Evolutionary conservation across 495 filamentous ascomycete genomes (phyloP), one percentile per base, ranked within the genome.

Genomic region (Sabuloglossum arenarium): DNA sequence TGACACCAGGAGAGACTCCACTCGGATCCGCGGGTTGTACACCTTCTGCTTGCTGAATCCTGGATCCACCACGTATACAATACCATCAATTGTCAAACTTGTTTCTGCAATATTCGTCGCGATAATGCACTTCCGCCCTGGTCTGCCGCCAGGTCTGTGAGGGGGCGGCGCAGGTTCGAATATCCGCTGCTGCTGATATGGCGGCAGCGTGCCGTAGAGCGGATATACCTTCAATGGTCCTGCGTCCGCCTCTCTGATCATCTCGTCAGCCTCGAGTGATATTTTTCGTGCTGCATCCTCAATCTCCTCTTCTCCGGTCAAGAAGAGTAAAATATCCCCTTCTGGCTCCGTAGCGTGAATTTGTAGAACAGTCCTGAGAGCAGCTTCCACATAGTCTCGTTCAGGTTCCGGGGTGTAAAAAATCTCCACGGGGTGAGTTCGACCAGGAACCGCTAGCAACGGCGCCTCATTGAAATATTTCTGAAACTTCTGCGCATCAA

Each of bases 11-110:
- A 99, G 73, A 0, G 93, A 97, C 67, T 99, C 93, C 42, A 97
- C 89, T 64, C 93, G 84, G 56, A 95, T 86, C 54, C 93, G 81
- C 25, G 93, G 90, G 64, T 97, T 95, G 75, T 97, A 99, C 59
- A 99, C 88, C 70, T 99, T 99, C 66, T 99, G 93, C 74, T 99
- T 99, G 67, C 86, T 94, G 71, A 99, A 99, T 23, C 93, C 93
- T 6, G 93, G 91, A 65, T 99, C 93, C 9, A 99, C 89, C 19
- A 99, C 93, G 60, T 95, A 99, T 25, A 99, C 93, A 58, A 99
- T 97, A 65, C 93, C 93, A 65, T 99, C 93, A 54, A 99, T 99
- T 39, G 93, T 99, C 65, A 97, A 79, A 58, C 81, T 87, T 0
- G 93, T 99, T 70, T 99, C 93, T 8, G 93, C 93, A 65, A 99